Evolutionary conservation across 176 grass and related monocot genomes (phyloP), one percentile per base, ranked within the genome.

Genomic region (Carex kokanica): DNA sequence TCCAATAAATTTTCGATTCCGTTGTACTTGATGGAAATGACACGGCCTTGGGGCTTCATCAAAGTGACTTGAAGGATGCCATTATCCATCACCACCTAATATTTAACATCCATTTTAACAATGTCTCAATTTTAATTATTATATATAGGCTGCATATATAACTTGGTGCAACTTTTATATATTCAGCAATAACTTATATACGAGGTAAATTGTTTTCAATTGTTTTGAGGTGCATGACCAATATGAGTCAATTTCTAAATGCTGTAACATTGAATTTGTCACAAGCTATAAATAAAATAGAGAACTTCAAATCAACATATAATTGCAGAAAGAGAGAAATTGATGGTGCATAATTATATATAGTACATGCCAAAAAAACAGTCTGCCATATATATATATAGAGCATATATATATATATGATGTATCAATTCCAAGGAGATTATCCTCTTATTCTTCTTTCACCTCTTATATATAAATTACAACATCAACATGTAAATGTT

Each of bases 11-110:
- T 97, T 5, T 51, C 41, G 0, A 89, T 80, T 18, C 87, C 92
- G 47, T 81, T 88, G 87, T 92, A 94, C 4, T 41, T 73, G 71
- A 97, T 54, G 59, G 83, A 83, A 27, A 29, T 80, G 51, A 97
- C 72, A 5, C 86, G 79, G 25, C 91, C 94, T 59, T 60, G 69
- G 3, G 94, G 91, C 2, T 81, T 91, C 1, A 89, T 88, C 57
- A 92, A 59, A 8, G 84, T 69, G 58, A 97, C 62, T 85, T 90
- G 86, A 49, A 97, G 78, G 53, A 97, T 18, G 17, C 91, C 94
- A 60, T 97, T 97, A 69, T 90, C 88, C 51, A 97, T 88, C 0
- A 93, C 2, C 67, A 93, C 88, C 89, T 97, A 17, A 65, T 72
- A 58, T 52, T 75, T 27, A 52, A 49, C 40, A 49, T 23, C 12